Base-by-base conservation (phyloP, 2,329 filamentous ascomycete genomes). In the Aspergillus candidus region DNA sequence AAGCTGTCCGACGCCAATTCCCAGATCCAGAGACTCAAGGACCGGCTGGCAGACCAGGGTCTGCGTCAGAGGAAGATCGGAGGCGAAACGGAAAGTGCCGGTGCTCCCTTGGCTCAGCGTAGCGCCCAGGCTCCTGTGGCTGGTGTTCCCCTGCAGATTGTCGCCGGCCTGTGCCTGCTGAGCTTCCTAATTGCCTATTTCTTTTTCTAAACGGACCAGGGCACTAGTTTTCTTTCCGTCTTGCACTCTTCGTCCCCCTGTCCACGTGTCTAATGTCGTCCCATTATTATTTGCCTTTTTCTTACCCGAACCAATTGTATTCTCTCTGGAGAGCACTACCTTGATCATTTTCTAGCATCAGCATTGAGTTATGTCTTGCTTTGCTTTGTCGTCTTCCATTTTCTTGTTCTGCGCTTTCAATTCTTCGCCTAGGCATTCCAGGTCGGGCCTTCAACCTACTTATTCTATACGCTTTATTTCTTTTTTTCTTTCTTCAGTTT, bases 111-210 rank as follows among this genome's bases (percentile, higher is more conserved):
- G 67, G 71, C 72, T 49, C 75, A 75, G 52, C 79, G 78, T 59
- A 75, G 74, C 56, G 67, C 78, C 66, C 65, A 82, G 69, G 54
- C 71, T 34, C 66, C 72, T 14, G 82, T 89, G 56, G 43, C 60
- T 14, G 91, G 93, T 15, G 91, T 98, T 3, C 83, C 93, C 1
- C 80, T 98, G 39, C 84, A 91, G 66, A 79, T 91, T 50, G 87
- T 87, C 35, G 91, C 93, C 15, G 74, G 81, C 15, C 73, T 98
- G 35, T 96, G 90, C 65, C 74, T 98, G 58, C 59, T 94, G 52
- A 90, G 88, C 74, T 98, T 98, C 73, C 70, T 98, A 62, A 78
- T 97, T 57, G 93, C 89, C 43, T 98, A 96, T 71, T 80, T 97
- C 68, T 89, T 98, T 75, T 98, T 98, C 70, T 98, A 82, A 27